A percentile compares a stretch with the other conserved stretches of the same genome.
These are phyloP conservation scores for Quercus gilva DNA, from an alignment of 306 rosid species.

Conservation along the genomic window DNA sequence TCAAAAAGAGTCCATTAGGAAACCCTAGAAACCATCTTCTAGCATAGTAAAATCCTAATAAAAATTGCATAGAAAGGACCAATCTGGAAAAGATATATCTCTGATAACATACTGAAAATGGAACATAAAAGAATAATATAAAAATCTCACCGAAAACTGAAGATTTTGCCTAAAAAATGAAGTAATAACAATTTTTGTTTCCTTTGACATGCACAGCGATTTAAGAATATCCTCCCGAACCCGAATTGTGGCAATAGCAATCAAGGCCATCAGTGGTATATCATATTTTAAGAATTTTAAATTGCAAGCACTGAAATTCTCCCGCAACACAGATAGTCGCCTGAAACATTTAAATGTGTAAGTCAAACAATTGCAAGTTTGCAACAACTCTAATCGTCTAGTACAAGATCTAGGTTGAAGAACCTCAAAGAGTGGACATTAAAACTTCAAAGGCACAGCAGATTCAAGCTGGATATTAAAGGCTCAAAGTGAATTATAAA, in stretches of 20 bases:
- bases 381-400: background rate
- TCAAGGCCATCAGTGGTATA: slow-evolving; percentile 92
- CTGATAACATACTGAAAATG: background rate
- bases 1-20: background rate
- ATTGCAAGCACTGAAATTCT: slow-evolving; percentile 59
- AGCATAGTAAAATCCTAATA: background rate
- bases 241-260: slow-evolving; percentile 78
- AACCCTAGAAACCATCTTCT: background rate
- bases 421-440: background rate
- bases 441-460: background rate
- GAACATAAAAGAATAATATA: background rate
- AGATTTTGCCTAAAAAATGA: slow-evolving; percentile 84
- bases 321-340: slow-evolving; percentile 69
- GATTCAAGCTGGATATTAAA: background rate
- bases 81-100: background rate
- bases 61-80: background rate
- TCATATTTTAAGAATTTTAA: slow-evolving; percentile 60
- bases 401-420: background rate
- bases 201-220: slow-evolving; percentile 66
- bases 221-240: slow-evolving; percentile 81
- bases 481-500: background rate
- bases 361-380: background rate
- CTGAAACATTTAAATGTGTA: slow-evolving; percentile 51
- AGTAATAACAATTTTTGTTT: slow-evolving; percentile 69
- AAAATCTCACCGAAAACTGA: slow-evolving; percentile 65